Evolutionary conservation across 148 eudicot genomes (phyloP).

Genomic region (Spergularia marina): DNA sequence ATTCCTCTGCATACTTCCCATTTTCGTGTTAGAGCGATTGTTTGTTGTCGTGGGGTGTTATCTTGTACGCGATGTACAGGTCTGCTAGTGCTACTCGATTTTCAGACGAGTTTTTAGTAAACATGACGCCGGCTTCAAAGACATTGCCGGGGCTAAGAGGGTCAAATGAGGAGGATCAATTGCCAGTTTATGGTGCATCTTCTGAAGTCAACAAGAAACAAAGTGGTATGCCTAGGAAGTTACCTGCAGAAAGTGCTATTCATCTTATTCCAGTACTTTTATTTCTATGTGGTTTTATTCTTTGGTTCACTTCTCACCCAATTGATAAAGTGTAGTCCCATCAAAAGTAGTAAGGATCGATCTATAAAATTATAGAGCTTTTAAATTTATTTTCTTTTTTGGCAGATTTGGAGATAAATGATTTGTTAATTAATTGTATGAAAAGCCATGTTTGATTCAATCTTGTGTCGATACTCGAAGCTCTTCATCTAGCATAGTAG

Average conservation of each 20-base stretch:
- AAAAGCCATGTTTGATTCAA: too few relatives aligned
- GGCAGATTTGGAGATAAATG: too few relatives aligned
- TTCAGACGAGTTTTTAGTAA: conserved; percentile 22
- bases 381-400: too few relatives aligned
- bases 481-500: too few relatives aligned
- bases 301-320: conserved; percentile 23
- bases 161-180: conserved; percentile 2
- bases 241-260: conserved; percentile 11
- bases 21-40: neutral
- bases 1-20: neutral
- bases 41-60: neutral
- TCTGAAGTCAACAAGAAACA: conserved; percentile 3
- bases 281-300: conserved; percentile 20
- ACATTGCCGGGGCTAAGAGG: conserved; percentile 15
- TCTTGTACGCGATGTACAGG: conserved; percentile 12
- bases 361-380: too few relatives aligned
- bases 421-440: too few relatives aligned
- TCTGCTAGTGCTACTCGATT: conserved; percentile 24
- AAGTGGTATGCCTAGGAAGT: neutral
- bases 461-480: too few relatives aligned
- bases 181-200: conserved; percentile 12
- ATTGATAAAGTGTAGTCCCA: neutral
- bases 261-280: conserved; percentile 17
- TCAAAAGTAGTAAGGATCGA: neutral
- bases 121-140: conserved; percentile 16